Evolutionary conservation across 2,329 filamentous ascomycete genomes (phyloP).

Genomic region (Ascochyta pisi): DNA sequence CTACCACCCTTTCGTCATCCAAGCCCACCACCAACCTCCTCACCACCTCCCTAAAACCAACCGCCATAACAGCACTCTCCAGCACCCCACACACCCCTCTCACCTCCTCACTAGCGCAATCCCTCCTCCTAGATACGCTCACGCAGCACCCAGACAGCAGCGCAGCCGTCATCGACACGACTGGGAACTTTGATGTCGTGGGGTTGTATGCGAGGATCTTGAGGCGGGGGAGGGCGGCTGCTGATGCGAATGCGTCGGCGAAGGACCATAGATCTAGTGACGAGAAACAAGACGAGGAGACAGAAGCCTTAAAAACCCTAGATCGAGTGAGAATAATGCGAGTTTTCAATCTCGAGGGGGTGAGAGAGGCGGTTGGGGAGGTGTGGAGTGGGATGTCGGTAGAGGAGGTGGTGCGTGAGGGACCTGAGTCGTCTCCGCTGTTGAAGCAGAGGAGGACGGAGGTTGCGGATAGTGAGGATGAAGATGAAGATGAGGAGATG

Average conservation of each 20-base stretch:
- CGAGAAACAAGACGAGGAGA: not conserved
- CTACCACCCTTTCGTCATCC: too few species aligned
- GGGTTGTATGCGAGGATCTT: constrained; percentile 46
- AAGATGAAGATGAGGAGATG: constrained; percentile 52
- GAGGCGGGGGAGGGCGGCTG: constrained; percentile 16
- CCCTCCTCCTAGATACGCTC: not conserved
- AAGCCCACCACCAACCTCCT: too few species aligned
- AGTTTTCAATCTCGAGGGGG: constrained; percentile 58
- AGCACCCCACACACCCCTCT: not conserved
- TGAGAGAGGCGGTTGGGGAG: constrained; percentile 56
- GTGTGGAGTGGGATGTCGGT: constrained; percentile 36
- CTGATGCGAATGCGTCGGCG: too few species aligned
- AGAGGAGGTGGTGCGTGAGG: constrained; percentile 21
- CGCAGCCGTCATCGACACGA: constrained; percentile 56
- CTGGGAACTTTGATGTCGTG: constrained; percentile 55
- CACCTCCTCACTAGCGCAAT: not conserved
- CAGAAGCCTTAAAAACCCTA: constrained; percentile 20
- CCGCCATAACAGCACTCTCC: not conserved
- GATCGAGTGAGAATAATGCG: constrained; percentile 58
- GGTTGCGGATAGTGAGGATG: constrained; percentile 47
- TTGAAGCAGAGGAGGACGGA: constrained; percentile 29
- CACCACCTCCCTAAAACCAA: too few species aligned
- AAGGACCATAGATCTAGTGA: too few species aligned
- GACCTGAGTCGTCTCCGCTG: not conserved
- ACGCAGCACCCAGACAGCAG: constrained; percentile 28